Evolutionary conservation across 2,329 filamentous ascomycete genomes (phyloP), one percentile per base, ranked within the genome.

Genomic region (Zymoseptoria ardabiliae): DNA sequence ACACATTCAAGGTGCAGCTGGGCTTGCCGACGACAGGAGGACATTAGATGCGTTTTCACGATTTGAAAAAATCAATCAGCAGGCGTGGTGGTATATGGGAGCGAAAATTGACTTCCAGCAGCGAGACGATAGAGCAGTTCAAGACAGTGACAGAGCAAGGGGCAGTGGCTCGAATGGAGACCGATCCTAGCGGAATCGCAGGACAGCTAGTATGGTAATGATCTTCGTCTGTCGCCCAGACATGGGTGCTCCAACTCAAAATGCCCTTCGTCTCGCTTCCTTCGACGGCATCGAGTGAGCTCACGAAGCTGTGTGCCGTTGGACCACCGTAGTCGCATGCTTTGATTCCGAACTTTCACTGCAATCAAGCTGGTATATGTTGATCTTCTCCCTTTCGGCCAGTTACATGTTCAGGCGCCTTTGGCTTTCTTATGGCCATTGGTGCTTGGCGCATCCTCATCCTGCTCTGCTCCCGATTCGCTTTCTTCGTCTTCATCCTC

Each of bases 1-100:
- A 79, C 60, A 77, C 75, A 0, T 80, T 80, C 73, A 80, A 80
- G 74, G 79, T 81, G 54, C 77, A 78, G 65, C 69, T 81, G 48
- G 79, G 79, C 53, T 53, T 64, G 52, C 54, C 56, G 35, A 58
- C 52, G 28, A 61, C 60, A 54, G 60, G 60, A 55, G 60, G 60
- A 13, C 60, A 62, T 23, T 62, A 60, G 49, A 56, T 21, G 50
- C 17, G 4, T 13, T n/a, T 5, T 13, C 13, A 17, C 2, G 11
- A n/a, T 2, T 45, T 17, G 11, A 5, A 17, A 13, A 4, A n/a
- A n/a, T 17, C 7, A 13, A 45, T 45, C 35, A 17, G 35, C 35
- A 13, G 13, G 35, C 35, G 35, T 45, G 5, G 35, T 45, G 35
- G 35, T n/a, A 13, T 45, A 7, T 45, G 35, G 17, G 35, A 3